Evolutionary conservation across 2,329 filamentous ascomycete genomes (phyloP), one percentile per base, ranked within the genome.

Genomic region (Fusarium sp.): DNA sequence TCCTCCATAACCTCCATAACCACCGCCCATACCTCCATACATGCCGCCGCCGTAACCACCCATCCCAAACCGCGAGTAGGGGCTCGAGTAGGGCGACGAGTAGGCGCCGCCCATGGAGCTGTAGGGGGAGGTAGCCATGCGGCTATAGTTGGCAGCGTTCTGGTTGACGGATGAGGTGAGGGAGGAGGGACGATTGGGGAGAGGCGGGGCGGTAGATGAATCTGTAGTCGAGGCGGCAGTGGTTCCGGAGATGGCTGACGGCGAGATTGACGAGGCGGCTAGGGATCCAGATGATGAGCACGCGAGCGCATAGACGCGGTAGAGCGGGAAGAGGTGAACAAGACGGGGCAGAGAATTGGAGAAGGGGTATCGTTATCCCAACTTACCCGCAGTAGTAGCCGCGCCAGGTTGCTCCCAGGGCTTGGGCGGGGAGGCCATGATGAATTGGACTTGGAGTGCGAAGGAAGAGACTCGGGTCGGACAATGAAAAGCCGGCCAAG

Each of bases 321-420:
- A 31, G 34, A 39, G 48, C 36, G 55, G 47, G 43, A 37, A 28
- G 23, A 48, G 34, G 40, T 43, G 34, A 43, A 47, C 57, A 43
- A 53, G 15, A 62, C 48, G 28, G 63, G 36, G 30, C 51, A 43
- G 30, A 54, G 51, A 39, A 37, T 55, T 31, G 37, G 39, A 28
- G 47, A 60, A 53, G 43, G 53, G 44, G 37, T 37, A 53, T 52
- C 60, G 56, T 52, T 56, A 60, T 73, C 61, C 58, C 47, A 66
- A 82, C 85, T 76, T 83, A 90, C 88, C 81, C 77, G 85, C 78
- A 78, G 77, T 79, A 71, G 84, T 78, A 73, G 85, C 85, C 67
- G 89, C 88, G 82, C 91, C 92, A 72, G 91, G 88, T 81, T 92
- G 89, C 84, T 99, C 96, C 96, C 96, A 99, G 48, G 96, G 96